Evolutionary conservation across 2,329 filamentous ascomycete genomes (phyloP).

Genomic region (Phialemonium atrogriseum): DNA sequence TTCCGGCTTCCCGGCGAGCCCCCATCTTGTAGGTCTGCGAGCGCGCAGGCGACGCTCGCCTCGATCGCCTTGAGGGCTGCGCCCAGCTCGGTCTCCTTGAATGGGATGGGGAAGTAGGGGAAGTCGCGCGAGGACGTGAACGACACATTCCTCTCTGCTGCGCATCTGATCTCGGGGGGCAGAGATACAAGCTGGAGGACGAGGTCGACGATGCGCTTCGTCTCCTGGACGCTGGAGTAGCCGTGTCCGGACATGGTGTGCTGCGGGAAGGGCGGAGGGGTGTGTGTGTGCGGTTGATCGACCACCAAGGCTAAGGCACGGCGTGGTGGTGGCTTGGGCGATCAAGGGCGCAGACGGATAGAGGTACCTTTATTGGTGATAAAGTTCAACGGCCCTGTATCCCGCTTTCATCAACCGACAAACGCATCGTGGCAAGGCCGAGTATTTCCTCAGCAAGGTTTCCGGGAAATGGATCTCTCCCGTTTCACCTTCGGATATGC

Average conservation of each 20-base stretch:
- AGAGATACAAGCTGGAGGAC: not conserved
- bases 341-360: no score
- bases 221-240: not conserved
- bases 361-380: no score
- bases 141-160: conserved; percentile 13
- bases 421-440: no score
- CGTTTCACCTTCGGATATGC: no score
- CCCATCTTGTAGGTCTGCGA: conserved; percentile 46
- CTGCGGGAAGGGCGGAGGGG: not conserved
- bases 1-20: conserved; percentile 22
- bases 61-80: conserved; percentile 50
- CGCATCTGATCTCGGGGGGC: not conserved
- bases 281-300: not conserved
- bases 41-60: conserved; percentile 45
- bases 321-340: no score
- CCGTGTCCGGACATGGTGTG: not conserved
- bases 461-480: no score
- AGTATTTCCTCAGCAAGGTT: no score
- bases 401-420: no score
- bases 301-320: no score
- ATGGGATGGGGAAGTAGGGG: conserved; percentile 28
- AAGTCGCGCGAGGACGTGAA: conserved; percentile 22
- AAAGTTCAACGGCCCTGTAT: no score
- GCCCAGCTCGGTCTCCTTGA: conserved; percentile 30
- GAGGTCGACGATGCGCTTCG: not conserved